phyloP scores from a whole-genome alignment of 108 stramenopile genomes.

The Licmophora abbreviata region DNA sequence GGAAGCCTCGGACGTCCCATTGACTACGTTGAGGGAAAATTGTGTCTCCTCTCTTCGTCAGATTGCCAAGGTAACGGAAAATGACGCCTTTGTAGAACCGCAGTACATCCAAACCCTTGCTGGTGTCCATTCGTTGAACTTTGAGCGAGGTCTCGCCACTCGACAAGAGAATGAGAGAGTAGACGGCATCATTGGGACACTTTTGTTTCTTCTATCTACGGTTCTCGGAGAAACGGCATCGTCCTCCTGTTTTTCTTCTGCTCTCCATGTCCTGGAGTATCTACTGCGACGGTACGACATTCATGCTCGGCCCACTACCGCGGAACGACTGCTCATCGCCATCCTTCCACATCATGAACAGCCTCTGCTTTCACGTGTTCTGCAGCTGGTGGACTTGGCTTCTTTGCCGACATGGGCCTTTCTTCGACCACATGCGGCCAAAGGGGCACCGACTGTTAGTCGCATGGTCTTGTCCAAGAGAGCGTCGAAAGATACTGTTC shows the following conservation, averaged over 20 bases:
- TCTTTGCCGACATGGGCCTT: constrained; percentile 35
- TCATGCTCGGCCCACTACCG: constrained; percentile 35
- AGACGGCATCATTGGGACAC: constrained; percentile 14
- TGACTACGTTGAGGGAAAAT: constrained; percentile 53
- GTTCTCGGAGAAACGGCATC: constrained; percentile 9
- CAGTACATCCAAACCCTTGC: constrained; percentile 4
- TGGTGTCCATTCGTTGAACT: constrained; percentile 12
- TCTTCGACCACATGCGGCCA: constrained; percentile 50
- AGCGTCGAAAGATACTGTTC: constrained; percentile 38
- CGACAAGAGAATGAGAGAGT: constrained; percentile 16
- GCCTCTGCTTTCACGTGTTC: constrained; percentile 23
- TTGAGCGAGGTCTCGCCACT: constrained; percentile 31
- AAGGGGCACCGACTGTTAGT: constrained; percentile 17
- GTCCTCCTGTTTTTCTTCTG: not conserved
- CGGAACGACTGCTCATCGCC: constrained; percentile 23
- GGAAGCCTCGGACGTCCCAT: constrained; percentile 49
- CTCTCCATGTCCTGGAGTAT: constrained; percentile 63
- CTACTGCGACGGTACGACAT: constrained; percentile 61
- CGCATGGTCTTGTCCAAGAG: constrained; percentile 33
- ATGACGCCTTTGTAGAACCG: not conserved
- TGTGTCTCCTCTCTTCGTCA: constrained; percentile 30
- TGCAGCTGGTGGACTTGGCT: constrained; percentile 54
- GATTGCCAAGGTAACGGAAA: constrained; percentile 10
- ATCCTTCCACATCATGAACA: constrained; percentile 51
- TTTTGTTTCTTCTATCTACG: constrained; percentile 13